A percentile compares a stretch with the other conserved stretches of the same genome.
Evolutionary conservation across 2,329 filamentous ascomycete genomes (phyloP).

Genomic region (Teratosphaeria epicoccoides): DNA sequence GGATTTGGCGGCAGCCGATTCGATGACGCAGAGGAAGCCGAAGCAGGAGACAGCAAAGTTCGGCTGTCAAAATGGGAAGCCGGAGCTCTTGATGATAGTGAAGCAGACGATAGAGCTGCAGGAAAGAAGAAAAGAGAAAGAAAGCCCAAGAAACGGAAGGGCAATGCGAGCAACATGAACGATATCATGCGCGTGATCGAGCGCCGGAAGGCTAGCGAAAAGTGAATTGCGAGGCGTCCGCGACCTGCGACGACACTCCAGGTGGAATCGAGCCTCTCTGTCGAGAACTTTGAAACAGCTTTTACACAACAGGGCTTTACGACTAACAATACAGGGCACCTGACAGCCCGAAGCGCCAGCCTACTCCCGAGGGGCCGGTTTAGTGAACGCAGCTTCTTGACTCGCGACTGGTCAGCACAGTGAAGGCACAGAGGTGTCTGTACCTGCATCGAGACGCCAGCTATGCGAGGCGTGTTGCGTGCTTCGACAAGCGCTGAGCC

Average conservation of each 20-base stretch:
- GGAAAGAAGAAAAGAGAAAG: slow-evolving; percentile 63
- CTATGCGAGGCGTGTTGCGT: neutral
- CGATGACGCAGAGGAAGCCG: slow-evolving; percentile 78
- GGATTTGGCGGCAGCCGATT: slow-evolving; percentile 83
- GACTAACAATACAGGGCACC: too few relatives aligned
- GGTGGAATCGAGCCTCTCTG: too few relatives aligned
- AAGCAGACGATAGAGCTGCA: slow-evolving; percentile 52
- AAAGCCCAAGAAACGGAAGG: slow-evolving; percentile 56
- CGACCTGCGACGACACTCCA: too few relatives aligned
- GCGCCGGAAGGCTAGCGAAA: slow-evolving; percentile 16
- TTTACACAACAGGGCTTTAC: too few relatives aligned
- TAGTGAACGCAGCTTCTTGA: neutral
- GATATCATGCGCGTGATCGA: slow-evolving; percentile 27
- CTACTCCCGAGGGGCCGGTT: too few relatives aligned
- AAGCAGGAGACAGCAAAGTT: slow-evolving; percentile 45
- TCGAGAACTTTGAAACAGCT: too few relatives aligned
- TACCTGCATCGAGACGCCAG: neutral
- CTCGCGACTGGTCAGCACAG: neutral
- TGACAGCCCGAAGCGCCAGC: too few relatives aligned
- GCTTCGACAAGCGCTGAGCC: neutral
- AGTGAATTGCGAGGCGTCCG: slow-evolving; percentile 14
- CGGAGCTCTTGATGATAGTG: slow-evolving; percentile 39
- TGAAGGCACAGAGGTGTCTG: neutral
- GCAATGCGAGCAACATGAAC: slow-evolving; percentile 23
- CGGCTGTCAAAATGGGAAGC: slow-evolving; percentile 57